Base-by-base conservation (phyloP, 116 monocot species). In the Posidonia oceanica region DNA sequence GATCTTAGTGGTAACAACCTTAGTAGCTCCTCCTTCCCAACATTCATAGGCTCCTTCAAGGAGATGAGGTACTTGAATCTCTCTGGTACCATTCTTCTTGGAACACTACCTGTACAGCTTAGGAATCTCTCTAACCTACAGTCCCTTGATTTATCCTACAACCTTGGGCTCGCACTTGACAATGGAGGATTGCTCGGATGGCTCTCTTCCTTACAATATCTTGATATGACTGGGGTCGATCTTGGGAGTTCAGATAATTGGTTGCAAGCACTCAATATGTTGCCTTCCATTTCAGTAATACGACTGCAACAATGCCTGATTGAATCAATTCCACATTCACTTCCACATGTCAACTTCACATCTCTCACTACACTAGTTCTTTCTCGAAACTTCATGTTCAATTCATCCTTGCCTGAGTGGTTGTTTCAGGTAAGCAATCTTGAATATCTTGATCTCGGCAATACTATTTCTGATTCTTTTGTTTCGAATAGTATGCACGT, bases 1-100 rank as follows among this genome's bases (percentile, higher is more conserved):
- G 69, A 83, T 36, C 18, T 84, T 36, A 74, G 70, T 38, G 3
- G 7, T 2, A 80, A 80, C 29, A 23, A 63, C 53, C 66, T 84
- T 15, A 4, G 7, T 17, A 61, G 52, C n/a, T 39, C 13, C 13
- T 10, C 22, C 41, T 69, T 80, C 40, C 83, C 80, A 4, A 39
- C 39, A 5, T 75, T 76, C 67, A 41, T 70, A 4, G 75, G 73
- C 7, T 69, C 61, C 18, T 57, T 84, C 15, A 29, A 17, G 7
- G n/a, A 59, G 3, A 21, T 83, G 41, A 60, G 13, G 18, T 71
- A 73, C 54, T 59, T 81, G 4, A 68, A 77, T 52, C 54, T 78
- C 42, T 80, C 80, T 10, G 1, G 36, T 36, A 54, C 78, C 16
- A 4, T 10, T 22, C 78, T 79, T 40, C n/a, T 4, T 2, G 75